Base-by-base conservation (phyloP, 1,284 basidiomycete genomes). In the Irpex sp. region DNA sequence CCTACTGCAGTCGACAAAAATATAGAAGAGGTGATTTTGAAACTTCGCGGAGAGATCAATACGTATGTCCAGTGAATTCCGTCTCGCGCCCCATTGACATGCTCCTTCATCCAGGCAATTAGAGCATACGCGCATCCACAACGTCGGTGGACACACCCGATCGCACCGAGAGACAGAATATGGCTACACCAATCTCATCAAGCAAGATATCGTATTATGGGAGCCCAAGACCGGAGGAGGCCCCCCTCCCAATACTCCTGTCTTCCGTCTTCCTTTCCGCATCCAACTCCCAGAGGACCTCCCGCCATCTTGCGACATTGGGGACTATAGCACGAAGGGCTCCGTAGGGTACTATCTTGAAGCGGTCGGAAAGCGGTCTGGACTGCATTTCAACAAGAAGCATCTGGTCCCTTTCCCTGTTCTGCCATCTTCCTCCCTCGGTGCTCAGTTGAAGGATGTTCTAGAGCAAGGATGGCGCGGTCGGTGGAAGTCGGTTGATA, bases 271-370 rank as follows among this genome's bases (percentile, higher is more conserved):
- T 15, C 73, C 70, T 1, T 74, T 73, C 54, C 58, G 59, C 7
- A 64, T 72, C 57, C 54, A 31, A 2, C 67, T 74, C 1, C 69
- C 69, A 3, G 44, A 54, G 11, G 21, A 19, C 36, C 63, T 70
- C 8, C 71, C 70, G 0, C 72, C 73, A 0, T 72, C 72, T 0
- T 71, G 68, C 62, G 26, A 66, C 26, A 68, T 63, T 57, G 15
- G 40, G 8, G n/a, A 8, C 13, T 52, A 58, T 36, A 7, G 40
- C 11, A 38, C 13, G 54, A 8, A 34, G 19, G 54, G 54, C 11
- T 34, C 9, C 21, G 54, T 56, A 17, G 54, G 26, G 17, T 56
- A 56, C 36, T 56, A 17, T 21, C 15, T 56, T 13, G 31, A 56
- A 21, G 54, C 21, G 4, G 54, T 56, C 6, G 54, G 54, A 15